phyloP scores from a whole-genome alignment of 2,329 filamentous ascomycete species.

The Alternaria rosae region DNA sequence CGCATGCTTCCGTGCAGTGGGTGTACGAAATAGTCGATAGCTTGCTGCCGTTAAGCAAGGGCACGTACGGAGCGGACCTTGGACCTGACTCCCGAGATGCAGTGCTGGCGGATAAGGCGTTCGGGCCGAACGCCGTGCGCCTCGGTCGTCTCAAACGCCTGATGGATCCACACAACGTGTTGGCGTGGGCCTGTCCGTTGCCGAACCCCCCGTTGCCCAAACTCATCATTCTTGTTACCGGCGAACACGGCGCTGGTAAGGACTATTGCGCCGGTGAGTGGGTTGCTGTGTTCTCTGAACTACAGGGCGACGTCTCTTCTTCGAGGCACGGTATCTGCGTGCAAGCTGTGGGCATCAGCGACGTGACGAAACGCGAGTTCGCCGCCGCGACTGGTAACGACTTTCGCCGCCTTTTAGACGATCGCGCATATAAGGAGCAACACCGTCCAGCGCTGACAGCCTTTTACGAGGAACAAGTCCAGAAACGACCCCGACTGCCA shows the following conservation, averaged over 20 bases:
- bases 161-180: slow-evolving; percentile 60
- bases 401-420: slow-evolving; percentile 55
- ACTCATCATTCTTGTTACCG: slow-evolving; percentile 59
- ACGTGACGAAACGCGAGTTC: slow-evolving; percentile 65
- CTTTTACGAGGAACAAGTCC: slow-evolving; percentile 60
- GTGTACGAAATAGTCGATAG: slow-evolving; percentile 61
- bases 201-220: slow-evolving; percentile 40
- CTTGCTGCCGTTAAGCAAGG: slow-evolving; percentile 60
- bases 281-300: slow-evolving; percentile 52
- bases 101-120: slow-evolving; percentile 61
- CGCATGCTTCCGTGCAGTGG: slow-evolving; percentile 58
- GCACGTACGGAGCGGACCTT: slow-evolving; percentile 68
- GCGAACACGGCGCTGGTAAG: slow-evolving; percentile 64
- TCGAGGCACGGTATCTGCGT: background rate
- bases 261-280: slow-evolving; percentile 66
- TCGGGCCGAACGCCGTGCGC: slow-evolving; percentile 62
- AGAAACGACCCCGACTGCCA: slow-evolving; percentile 55
- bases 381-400: slow-evolving; percentile 60
- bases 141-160: slow-evolving; percentile 60
- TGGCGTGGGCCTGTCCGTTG: slow-evolving; percentile 65
- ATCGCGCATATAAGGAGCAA: slow-evolving; percentile 69
- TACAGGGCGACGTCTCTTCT: slow-evolving; percentile 23
- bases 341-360: slow-evolving; percentile 50
- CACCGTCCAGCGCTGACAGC: slow-evolving; percentile 61
- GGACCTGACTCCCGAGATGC: slow-evolving; percentile 68